These are phyloP conservation scores for Panus rudis DNA, from an alignment of 768 basidiomycete species.

Conservation along the genomic window DNA sequence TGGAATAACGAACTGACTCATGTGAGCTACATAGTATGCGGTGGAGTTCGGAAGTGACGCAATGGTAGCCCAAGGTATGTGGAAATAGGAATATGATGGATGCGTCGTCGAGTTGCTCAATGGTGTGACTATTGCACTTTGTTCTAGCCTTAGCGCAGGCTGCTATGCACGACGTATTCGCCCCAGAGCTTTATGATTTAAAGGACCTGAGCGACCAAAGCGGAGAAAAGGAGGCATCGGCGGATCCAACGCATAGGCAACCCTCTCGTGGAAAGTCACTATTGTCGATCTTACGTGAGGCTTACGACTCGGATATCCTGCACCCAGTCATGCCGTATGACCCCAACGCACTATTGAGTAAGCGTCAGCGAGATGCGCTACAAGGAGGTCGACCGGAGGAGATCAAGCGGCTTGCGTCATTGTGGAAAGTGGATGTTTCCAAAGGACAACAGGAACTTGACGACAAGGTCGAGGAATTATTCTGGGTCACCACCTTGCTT, in stretches of 20 bases:
- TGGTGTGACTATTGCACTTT: background rate
- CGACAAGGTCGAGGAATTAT: conserved; percentile 40
- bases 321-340: conserved; percentile 48
- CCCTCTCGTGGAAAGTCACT: conserved; percentile 33
- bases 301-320: conserved; percentile 43
- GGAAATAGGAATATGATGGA: background rate
- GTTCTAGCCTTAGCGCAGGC: conserved; percentile 41
- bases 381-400: conserved; percentile 35
- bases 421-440: conserved; percentile 31
- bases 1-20: background rate
- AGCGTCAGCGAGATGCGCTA: conserved; percentile 28
- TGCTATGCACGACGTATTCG: conserved; percentile 31
- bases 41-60: conserved; percentile 45
- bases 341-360: conserved; percentile 33
- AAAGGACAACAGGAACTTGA: conserved; percentile 30
- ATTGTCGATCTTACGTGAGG: conserved; percentile 41
- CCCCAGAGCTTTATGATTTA: conserved; percentile 28
- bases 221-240: no score
- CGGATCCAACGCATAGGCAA: conserved; percentile 11
- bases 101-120: background rate
- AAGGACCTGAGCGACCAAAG: no score
- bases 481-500: conserved; percentile 43
- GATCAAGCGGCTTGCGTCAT: conserved; percentile 36
- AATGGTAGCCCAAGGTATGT: conserved; percentile 41
- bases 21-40: conserved; percentile 32